These are phyloP conservation scores for Durio zibethinus DNA, from an alignment of 345 rosid species.

Conservation along the genomic window DNA sequence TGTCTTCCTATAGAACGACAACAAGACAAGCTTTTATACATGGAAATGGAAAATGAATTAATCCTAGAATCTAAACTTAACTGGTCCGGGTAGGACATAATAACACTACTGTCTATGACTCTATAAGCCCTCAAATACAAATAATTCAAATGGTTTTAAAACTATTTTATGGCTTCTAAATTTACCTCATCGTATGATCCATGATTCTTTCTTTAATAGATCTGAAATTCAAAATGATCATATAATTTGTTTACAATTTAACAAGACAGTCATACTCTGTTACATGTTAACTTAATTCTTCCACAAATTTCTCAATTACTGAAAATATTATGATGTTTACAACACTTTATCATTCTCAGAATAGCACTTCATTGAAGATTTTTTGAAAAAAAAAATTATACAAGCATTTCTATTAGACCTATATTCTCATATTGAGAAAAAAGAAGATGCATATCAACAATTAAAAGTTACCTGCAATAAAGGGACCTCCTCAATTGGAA, in stretches of 20 bases:
- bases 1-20: conserved; percentile 62
- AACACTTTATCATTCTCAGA: neutral
- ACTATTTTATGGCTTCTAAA: neutral
- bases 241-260: neutral
- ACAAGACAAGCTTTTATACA: neutral
- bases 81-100: neutral
- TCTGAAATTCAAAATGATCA: neutral
- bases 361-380: neutral
- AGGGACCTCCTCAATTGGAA: conserved; percentile 96
- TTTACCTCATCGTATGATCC: neutral
- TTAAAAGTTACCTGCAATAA: conserved; percentile 68
- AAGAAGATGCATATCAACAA: neutral
- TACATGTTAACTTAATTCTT: neutral
- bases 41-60: neutral
- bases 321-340: neutral
- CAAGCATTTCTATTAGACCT: neutral
- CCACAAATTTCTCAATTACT: neutral
- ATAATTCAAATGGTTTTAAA: neutral
- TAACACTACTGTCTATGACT: neutral
- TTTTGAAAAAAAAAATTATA: neutral
- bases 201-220: neutral
- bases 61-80: neutral
- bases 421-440: neutral
- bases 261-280: neutral
- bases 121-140: neutral